A percentile compares a stretch with the other conserved stretches of the same genome.
phyloP scores from a whole-genome alignment of 2,329 filamentous ascomycete genomes.

The Clarireedia hainanense region DNA sequence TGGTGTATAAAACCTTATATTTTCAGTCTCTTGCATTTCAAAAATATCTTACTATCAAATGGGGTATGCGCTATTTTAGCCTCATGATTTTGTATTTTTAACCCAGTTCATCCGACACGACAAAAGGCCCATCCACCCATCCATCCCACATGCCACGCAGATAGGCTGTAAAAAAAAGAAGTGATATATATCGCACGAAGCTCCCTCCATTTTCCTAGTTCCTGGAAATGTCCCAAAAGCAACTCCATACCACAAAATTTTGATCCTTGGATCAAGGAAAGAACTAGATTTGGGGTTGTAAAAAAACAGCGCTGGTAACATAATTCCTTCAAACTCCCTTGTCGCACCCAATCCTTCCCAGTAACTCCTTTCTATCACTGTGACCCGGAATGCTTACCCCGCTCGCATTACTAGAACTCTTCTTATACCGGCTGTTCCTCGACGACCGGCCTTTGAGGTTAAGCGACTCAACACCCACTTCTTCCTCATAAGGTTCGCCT shows the following conservation, averaged over 20 bases:
- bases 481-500: constrained; percentile 54
- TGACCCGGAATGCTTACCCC: constrained; percentile 28
- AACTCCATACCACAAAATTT: neutral
- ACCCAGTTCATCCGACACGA: too few relatives aligned
- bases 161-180: neutral
- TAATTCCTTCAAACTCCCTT: constrained; percentile 23
- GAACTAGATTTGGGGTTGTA: neutral
- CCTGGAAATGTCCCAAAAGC: neutral
- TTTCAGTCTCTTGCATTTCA: too few relatives aligned
- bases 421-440: constrained; percentile 22
- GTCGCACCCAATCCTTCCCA: constrained; percentile 31
- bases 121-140: too few relatives aligned
- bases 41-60: too few relatives aligned
- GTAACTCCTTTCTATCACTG: constrained; percentile 29
- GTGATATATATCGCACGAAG: neutral
- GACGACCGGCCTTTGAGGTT: constrained; percentile 46
- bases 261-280: neutral
- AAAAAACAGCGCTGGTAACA: neutral
- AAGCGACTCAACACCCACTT: constrained; percentile 66
- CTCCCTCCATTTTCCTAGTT: neutral
- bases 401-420: constrained; percentile 23
- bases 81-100: too few relatives aligned
- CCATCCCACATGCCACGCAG: neutral
- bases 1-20: too few relatives aligned
- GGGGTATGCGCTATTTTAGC: too few relatives aligned